phyloP scores from a whole-genome alignment of 768 basidiomycete genomes.

The Stropharia rugosoannulata region DNA sequence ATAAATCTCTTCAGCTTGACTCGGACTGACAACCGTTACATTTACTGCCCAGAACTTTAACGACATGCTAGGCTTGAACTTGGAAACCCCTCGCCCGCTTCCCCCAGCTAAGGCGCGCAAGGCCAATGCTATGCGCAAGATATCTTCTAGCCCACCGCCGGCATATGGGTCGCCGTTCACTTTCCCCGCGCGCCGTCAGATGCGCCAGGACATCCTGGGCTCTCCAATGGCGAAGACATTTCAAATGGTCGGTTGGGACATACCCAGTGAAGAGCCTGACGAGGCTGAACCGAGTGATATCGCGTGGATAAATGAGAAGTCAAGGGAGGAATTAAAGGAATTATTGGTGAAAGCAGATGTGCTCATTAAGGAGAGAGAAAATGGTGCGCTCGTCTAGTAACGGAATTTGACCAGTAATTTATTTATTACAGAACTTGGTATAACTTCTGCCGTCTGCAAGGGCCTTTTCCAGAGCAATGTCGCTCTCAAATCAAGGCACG shows the following conservation, averaged over 20 bases:
- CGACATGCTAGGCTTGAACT: conserved; percentile 31
- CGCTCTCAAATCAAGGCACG: conserved; percentile 67
- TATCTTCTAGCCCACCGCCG: conserved; percentile 47
- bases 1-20: neutral
- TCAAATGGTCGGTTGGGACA: conserved; percentile 23
- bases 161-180: conserved; percentile 48
- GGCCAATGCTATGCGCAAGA: conserved; percentile 32
- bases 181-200: conserved; percentile 24
- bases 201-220: conserved; percentile 19
- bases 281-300: neutral
- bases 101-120: conserved; percentile 71
- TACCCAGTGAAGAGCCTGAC: conserved; percentile 8
- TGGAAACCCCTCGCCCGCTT: conserved; percentile 60
- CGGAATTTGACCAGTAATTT: neutral
- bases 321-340: conserved; percentile 70
- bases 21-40: neutral
- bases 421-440: conserved; percentile 51
- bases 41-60: neutral
- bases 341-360: conserved; percentile 72
- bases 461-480: conserved; percentile 68
- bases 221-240: conserved; percentile 26
- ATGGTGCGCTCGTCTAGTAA: conserved; percentile 42
- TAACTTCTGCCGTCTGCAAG: conserved; percentile 70
- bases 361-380: conserved; percentile 75
- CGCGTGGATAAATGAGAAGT: conserved; percentile 45